Percentiles rank a stretch among this genome's conserved stretches.
Conservation (phyloP, 441 rosid species). For the Hura crepitans region DNA sequence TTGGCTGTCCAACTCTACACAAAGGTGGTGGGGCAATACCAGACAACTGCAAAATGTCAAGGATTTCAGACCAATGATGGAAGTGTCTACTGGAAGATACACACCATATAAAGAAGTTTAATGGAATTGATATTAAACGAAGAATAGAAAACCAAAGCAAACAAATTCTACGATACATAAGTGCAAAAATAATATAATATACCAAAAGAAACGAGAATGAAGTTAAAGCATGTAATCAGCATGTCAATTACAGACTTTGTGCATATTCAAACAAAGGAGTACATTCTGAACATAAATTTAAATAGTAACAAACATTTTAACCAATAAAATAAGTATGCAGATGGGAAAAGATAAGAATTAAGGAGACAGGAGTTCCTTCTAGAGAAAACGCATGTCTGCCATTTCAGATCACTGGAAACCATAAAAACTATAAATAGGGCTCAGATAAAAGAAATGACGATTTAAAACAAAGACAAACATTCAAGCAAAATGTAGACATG, state of each 20-base stretch:
- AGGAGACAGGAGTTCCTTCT: not conserved
- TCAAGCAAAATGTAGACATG: not conserved
- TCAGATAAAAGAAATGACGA: not conserved
- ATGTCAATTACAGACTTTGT: not conserved
- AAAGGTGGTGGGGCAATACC: slow-evolving; percentile 76
- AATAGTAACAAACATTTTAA: not conserved
- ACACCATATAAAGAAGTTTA: slow-evolving; percentile 1
- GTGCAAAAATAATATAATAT: not conserved
- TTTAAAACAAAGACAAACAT: not conserved
- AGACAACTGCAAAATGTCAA: slow-evolving; percentile 58
- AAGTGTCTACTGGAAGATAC: slow-evolving; percentile 15
- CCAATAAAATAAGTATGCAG: not conserved
- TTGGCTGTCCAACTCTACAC: slow-evolving; percentile 66
- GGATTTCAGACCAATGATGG: slow-evolving; percentile 6
- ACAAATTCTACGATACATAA: not conserved
- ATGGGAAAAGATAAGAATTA: not conserved
- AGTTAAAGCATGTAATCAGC: not conserved
- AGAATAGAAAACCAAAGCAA: slow-evolving; percentile 9
- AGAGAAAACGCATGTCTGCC: not conserved
- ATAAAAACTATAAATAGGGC: not conserved
- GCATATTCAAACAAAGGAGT: not conserved
- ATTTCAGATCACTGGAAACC: slow-evolving; percentile 1
- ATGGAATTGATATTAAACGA: not conserved
- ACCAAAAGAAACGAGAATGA: not conserved
- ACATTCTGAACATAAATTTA: not conserved